Percentiles rank a stretch among this genome's conserved stretches.
phyloP scores from a whole-genome alignment of 768 basidiomycete genomes.

The Lenzites betulinus region DNA sequence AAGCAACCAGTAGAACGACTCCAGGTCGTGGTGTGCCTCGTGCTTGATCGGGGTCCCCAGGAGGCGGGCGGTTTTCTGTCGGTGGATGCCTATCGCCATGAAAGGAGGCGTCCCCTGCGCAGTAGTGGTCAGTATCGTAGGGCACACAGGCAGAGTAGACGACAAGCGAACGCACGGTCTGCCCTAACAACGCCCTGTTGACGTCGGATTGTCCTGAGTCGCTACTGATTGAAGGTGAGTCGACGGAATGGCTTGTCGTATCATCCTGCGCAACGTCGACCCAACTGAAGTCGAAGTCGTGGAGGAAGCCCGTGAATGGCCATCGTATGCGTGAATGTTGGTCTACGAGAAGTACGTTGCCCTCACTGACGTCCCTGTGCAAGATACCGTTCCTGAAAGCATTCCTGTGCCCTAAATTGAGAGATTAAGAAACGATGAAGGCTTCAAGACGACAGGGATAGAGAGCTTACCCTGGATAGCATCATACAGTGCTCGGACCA shows the following conservation, averaged over 20 bases:
- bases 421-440: neutral
- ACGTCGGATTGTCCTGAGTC: neutral
- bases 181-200: neutral
- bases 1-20: conserved; percentile 14
- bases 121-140: neutral
- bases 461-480: conserved; percentile 2
- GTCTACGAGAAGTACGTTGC: conserved; percentile 16
- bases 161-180: neutral
- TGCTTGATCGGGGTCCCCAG: neutral
- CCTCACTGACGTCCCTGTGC: conserved; percentile 21
- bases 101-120: neutral
- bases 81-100: neutral
- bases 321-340: neutral
- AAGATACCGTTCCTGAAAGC: conserved; percentile 8
- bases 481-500: conserved; percentile 1
- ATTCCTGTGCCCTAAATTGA: conserved; percentile 5
- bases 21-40: conserved; percentile 1
- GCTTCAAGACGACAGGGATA: neutral
- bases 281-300: conserved; percentile 19
- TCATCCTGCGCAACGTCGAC: neutral
- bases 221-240: neutral
- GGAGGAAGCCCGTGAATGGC: conserved; percentile 8
- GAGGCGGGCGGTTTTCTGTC: neutral
- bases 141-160: too few species aligned
- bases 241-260: neutral